These are phyloP conservation scores for Leccinum brunneo-olivaceum DNA, from an alignment of 1,284 basidiomycete species.

Conservation along the genomic window DNA sequence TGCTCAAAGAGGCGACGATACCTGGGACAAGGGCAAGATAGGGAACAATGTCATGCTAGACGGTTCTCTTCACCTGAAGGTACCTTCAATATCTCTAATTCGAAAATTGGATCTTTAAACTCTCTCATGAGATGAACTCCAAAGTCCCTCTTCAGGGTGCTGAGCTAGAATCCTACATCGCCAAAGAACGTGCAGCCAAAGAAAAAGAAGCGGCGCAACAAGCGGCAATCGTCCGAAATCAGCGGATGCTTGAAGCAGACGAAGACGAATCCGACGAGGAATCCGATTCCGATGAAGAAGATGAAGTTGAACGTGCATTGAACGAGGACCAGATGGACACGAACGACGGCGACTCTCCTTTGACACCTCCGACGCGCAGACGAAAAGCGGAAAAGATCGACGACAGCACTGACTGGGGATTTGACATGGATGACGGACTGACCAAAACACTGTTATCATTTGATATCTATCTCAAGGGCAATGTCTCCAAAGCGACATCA, in stretches of 20 bases:
- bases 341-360: constrained; percentile 28
- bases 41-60: constrained; percentile 80
- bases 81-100: constrained; percentile 29
- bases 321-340: constrained; percentile 45
- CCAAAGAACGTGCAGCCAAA: constrained; percentile 73
- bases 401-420: constrained; percentile 59
- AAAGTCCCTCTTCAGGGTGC: constrained; percentile 83
- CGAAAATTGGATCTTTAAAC: constrained; percentile 10
- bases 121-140: constrained; percentile 66
- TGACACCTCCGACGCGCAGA: constrained; percentile 17
- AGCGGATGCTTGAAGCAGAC: constrained; percentile 87
- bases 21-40: constrained; percentile 85
- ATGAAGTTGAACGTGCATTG: constrained; percentile 60
- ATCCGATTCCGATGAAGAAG: constrained; percentile 52
- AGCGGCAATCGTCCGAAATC: constrained; percentile 76
- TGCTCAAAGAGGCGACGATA: constrained; percentile 68
- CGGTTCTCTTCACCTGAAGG: constrained; percentile 59
- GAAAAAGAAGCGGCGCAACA: constrained; percentile 86
- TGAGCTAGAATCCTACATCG: constrained; percentile 79
- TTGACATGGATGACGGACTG: constrained; percentile 67
- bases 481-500: constrained; percentile 73
- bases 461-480: constrained; percentile 95
- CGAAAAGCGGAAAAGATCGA: constrained; percentile 44
- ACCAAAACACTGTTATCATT: constrained; percentile 77
- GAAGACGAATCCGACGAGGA: constrained; percentile 63